Conservation (phyloP, 306 rosid genomes). For the Sechiopsis laciniata region DNA sequence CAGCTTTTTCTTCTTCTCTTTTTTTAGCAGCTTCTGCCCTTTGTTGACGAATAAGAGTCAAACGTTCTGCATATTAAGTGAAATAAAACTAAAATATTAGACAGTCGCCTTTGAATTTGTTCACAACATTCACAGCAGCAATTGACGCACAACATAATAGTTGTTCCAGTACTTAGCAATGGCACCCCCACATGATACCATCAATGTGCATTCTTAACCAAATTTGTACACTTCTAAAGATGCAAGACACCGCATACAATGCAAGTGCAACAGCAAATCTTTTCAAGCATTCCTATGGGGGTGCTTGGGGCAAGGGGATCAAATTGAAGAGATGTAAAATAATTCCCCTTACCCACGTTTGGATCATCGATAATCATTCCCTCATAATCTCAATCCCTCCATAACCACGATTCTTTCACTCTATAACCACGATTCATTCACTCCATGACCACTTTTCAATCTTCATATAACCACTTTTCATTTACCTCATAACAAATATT, state of each 20-base stretch:
- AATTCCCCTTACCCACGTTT: too few species aligned
- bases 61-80: constrained; percentile 51
- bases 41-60: constrained; percentile 70
- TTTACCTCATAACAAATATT: too few species aligned
- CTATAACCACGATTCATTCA: too few species aligned
- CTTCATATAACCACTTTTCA: too few species aligned
- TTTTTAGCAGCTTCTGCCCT: constrained; percentile 89
- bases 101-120: neutral
- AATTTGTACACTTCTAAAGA: neutral
- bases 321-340: too few species aligned
- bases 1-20: constrained; percentile 80
- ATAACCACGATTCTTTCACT: too few species aligned
- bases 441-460: too few species aligned
- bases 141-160: neutral
- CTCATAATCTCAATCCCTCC: too few species aligned
- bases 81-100: constrained; percentile 17
- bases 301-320: too few species aligned
- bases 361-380: too few species aligned
- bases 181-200: neutral
- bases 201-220: neutral
- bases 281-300: too few species aligned
- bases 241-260: neutral
- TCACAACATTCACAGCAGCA: neutral
- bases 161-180: neutral
- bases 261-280: neutral